phyloP scores from a whole-genome alignment of 2,329 filamentous ascomycete genomes.

The Colletotrichum eremochloae region DNA sequence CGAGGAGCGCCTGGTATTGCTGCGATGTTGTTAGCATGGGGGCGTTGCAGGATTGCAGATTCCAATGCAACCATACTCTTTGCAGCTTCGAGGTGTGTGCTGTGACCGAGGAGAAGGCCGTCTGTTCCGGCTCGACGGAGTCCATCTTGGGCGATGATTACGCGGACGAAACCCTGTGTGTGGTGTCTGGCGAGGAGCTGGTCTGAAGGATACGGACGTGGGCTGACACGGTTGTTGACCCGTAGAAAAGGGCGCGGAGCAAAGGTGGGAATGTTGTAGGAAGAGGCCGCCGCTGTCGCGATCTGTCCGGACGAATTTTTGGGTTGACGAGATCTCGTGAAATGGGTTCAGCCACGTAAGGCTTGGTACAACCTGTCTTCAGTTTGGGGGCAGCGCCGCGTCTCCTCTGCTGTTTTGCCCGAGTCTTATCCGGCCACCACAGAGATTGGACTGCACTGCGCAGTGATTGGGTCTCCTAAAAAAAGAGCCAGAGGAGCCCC shows the following conservation, averaged over 20 bases:
- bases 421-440: slow-evolving; percentile 34
- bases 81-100: slow-evolving; percentile 84
- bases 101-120: slow-evolving; percentile 90
- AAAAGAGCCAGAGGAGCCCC: neutral
- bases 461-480: slow-evolving; percentile 26
- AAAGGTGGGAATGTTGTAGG: slow-evolving; percentile 10
- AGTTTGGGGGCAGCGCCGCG: slow-evolving; percentile 12
- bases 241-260: neutral
- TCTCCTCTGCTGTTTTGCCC: slow-evolving; percentile 27
- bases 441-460: slow-evolving; percentile 14
- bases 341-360: slow-evolving; percentile 44
- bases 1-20: slow-evolving; percentile 95
- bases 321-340: slow-evolving; percentile 29
- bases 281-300: slow-evolving; percentile 35
- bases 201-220: slow-evolving; percentile 4
- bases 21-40: slow-evolving; percentile 55
- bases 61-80: slow-evolving; percentile 66
- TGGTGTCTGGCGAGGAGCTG: neutral
- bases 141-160: slow-evolving; percentile 72
- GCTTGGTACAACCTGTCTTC: slow-evolving; percentile 28
- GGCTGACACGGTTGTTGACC: slow-evolving; percentile 11
- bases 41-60: neutral
- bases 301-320: slow-evolving; percentile 42
- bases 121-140: slow-evolving; percentile 86
- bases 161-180: neutral